Percentiles rank a stretch among this genome's conserved stretches.
Conservation (phyloP, 306 rosid species). For the Dalbergia cochinchinensis region DNA sequence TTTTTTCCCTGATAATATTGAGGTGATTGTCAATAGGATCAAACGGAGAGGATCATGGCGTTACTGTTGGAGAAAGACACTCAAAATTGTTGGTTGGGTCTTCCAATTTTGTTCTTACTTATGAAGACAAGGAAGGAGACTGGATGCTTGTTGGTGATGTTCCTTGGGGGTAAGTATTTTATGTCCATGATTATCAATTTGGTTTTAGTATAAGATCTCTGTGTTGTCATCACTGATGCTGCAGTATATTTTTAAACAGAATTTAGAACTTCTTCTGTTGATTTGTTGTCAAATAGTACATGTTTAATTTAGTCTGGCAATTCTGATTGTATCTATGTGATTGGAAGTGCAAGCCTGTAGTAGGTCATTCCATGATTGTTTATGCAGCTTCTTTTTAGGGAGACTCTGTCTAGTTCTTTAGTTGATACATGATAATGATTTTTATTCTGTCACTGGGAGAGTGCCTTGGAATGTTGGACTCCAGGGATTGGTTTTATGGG, state of each 20-base stretch:
- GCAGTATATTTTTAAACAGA: background rate
- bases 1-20: conserved; percentile 27
- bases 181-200: background rate
- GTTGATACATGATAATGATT: background rate
- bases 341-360: background rate
- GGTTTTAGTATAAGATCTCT: conserved; percentile 3
- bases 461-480: background rate
- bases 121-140: conserved; percentile 97
- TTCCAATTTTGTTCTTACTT: conserved; percentile 82
- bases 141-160: conserved; percentile 99
- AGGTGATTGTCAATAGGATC: conserved; percentile 55
- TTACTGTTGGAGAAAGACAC: conserved; percentile 51
- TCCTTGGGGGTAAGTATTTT: conserved; percentile 84
- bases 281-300: conserved; percentile 6
- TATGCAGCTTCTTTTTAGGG: background rate
- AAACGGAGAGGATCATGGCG: conserved; percentile 57
- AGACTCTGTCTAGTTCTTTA: background rate
- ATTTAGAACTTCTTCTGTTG: background rate
- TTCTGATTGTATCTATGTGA: background rate
- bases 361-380: background rate
- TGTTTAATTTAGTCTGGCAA: conserved; percentile 1
- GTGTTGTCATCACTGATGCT: background rate
- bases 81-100: conserved; percentile 77
- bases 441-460: background rate
- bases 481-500: background rate